Evolutionary conservation across 371 early-diverging fungal species (phyloP).

Genomic region (Rhizopus stolonifer): DNA sequence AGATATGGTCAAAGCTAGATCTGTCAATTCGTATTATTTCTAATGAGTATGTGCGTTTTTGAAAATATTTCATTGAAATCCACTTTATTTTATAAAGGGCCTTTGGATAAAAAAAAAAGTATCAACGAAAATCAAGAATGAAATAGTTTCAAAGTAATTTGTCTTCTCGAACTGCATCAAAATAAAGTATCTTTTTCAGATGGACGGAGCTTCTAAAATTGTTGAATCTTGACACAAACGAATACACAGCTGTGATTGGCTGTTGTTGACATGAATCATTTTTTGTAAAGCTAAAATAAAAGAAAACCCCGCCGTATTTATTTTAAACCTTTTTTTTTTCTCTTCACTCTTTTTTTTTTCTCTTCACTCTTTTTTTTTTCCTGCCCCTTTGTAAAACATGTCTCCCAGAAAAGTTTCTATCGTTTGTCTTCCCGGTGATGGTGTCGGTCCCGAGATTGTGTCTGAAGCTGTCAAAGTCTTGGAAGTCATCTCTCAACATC

Average conservation of each 20-base stretch:
- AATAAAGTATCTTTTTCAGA: too few relatives aligned
- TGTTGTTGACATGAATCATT: slow-evolving; percentile 28
- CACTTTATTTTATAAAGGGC: too few relatives aligned
- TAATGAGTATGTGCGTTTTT: too few relatives aligned
- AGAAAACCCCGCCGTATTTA: neutral
- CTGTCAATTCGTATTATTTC: too few relatives aligned
- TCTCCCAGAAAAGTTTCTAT: slow-evolving; percentile 33
- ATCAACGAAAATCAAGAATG: too few relatives aligned
- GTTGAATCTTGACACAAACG: too few relatives aligned
- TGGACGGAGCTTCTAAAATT: too few relatives aligned
- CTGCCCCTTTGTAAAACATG: slow-evolving; percentile 7
- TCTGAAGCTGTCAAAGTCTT: slow-evolving; percentile 89
- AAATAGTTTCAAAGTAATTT: too few relatives aligned
- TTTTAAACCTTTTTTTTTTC: neutral
- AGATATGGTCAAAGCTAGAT: too few relatives aligned
- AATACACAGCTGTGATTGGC: slow-evolving; percentile 23
- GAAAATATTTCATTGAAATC: too few relatives aligned
- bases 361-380: slow-evolving; percentile 1
- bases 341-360: slow-evolving; percentile 12
- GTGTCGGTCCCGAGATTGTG: slow-evolving; percentile 94
- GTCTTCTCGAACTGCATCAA: too few relatives aligned
- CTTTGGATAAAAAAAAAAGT: too few relatives aligned
- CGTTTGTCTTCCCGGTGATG: slow-evolving; percentile 92
- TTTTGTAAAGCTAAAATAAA: neutral
- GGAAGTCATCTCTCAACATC: slow-evolving; percentile 66